Evolutionary conservation across 2,329 filamentous ascomycete genomes (phyloP), one percentile per base, ranked within the genome.

Genomic region (Emergomyces orientalis): DNA sequence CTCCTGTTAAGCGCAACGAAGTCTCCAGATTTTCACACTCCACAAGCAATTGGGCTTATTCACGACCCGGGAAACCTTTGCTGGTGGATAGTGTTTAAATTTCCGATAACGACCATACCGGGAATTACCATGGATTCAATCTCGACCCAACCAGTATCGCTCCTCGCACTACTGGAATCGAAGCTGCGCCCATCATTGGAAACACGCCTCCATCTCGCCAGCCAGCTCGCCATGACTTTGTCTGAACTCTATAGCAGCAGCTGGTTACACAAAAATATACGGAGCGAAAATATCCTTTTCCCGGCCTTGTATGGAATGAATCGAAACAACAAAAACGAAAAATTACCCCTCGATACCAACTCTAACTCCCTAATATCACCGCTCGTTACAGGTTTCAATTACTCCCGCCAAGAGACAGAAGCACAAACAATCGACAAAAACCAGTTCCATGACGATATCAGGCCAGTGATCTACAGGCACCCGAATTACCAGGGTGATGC

Each of bases 351-450:
- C 19, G 39, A 27, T 34, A 32, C 14, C 17, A 19, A 45, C 39
- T 43, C 57, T 39, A 7, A 19, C 13, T n/a, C 22, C 19, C 34
- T 56, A 13, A 25, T 39, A 25, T 59, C 57, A 2, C 57, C 57
- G 8, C 30, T 59, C 5, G 13, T 59, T 39, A 39, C 57, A 43
- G 57, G 57, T 32, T 59, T 59, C 57, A 47, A 59, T 19, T 59
- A 47, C 39, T 59, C 57, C 8, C 57, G 57, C 39, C 39, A 59
- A 22, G 57, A 59, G 25, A 59, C 57, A 2, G 57, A 59, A 22
- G 22, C 57, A n/a, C 57, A 47, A 45, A 59, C 57, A 59, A 59
- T 59, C 25, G 57, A 59, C 39, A 59, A 59, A 47, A 59, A 59
- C 30, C 39, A 22, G 30, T 59, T 45, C 30, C 57, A 47, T 39